Conservation (phyloP, 192 early-diverging fungal genomes). For the Coemansia sp. region DNA sequence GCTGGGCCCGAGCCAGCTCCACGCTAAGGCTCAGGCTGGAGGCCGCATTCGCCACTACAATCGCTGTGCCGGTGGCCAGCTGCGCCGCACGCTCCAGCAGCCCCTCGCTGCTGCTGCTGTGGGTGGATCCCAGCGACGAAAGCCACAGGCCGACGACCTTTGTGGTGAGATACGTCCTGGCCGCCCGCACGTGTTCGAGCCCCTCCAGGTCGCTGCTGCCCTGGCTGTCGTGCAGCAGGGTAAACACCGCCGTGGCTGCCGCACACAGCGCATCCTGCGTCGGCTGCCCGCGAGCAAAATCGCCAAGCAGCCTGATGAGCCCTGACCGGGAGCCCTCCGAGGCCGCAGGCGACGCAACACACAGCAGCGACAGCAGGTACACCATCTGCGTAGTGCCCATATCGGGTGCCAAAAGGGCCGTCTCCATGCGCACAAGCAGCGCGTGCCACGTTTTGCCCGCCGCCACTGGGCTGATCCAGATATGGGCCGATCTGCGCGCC, state of each 20-base stretch:
- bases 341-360: constrained; percentile 16
- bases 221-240: constrained; percentile 5
- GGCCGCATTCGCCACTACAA: no score
- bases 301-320: constrained; percentile 5
- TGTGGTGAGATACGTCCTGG: constrained; percentile 1
- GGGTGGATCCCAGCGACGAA: constrained; percentile 2
- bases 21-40: background rate
- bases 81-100: constrained; percentile 17
- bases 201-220: background rate
- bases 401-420: background rate
- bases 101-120: background rate
- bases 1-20: constrained; percentile 2
- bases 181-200: background rate
- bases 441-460: constrained; percentile 23
- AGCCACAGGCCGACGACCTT: constrained; percentile 22
- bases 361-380: constrained; percentile 13
- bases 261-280: constrained; percentile 4
- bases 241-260: constrained; percentile 19
- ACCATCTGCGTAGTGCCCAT: background rate
- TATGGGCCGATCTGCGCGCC: constrained; percentile 13
- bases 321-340: background rate
- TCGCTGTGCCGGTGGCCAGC: background rate
- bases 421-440: constrained; percentile 11
- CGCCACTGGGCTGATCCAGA: constrained; percentile 5
- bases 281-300: background rate